These are phyloP conservation scores for Aureobasidium sp. DNA, from an alignment of 2,329 filamentous ascomycete genomes.

Conservation along the genomic window DNA sequence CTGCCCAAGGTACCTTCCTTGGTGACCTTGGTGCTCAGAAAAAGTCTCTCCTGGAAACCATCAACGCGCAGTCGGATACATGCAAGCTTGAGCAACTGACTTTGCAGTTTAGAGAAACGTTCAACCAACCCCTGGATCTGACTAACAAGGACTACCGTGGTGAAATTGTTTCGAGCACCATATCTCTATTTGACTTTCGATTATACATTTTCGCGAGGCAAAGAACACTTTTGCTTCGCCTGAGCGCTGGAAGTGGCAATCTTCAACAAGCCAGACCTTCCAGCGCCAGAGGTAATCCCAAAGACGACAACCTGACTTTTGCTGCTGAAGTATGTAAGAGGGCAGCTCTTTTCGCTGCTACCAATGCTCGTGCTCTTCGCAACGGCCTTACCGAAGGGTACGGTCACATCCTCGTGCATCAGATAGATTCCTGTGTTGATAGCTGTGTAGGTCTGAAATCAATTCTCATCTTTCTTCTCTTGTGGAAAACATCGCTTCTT, in stretches of 20 bases:
- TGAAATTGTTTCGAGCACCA: constrained; percentile 86
- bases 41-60: constrained; percentile 11
- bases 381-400: constrained; percentile 64
- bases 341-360: constrained; percentile 74
- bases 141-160: constrained; percentile 73
- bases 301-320: constrained; percentile 60
- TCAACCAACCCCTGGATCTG: constrained; percentile 30
- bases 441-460: constrained; percentile 23
- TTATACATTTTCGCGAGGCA: constrained; percentile 91
- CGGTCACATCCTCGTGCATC: constrained; percentile 21
- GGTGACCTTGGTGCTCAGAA: constrained; percentile 7
- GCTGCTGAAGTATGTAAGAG: constrained; percentile 81
- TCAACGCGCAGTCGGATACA: background rate
- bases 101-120: constrained; percentile 14
- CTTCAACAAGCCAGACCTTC: constrained; percentile 9
- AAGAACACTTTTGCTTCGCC: constrained; percentile 67
- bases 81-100: constrained; percentile 1
- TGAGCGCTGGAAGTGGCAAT: constrained; percentile 41
- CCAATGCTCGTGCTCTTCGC: constrained; percentile 69
- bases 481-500: constrained; percentile 65
- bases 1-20: constrained; percentile 20
- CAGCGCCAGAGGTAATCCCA: background rate
- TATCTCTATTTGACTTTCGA: constrained; percentile 91
- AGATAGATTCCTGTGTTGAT: constrained; percentile 18
- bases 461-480: constrained; percentile 28